These are phyloP conservation scores for Fusarium continuum DNA, from an alignment of 2,329 filamentous ascomycete species.

Conservation along the genomic window DNA sequence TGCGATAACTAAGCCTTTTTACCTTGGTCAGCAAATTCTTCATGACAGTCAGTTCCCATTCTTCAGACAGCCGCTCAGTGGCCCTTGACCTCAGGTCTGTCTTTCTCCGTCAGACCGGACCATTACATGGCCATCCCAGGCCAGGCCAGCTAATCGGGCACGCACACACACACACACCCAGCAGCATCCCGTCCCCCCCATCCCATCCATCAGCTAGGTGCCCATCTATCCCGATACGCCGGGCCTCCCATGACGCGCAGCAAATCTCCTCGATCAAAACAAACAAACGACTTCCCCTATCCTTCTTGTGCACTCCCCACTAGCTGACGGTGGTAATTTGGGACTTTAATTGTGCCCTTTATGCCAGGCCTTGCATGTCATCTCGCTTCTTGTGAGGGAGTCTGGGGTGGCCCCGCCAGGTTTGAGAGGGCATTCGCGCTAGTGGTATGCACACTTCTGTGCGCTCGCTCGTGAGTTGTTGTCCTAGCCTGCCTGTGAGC, in stretches of 20 bases:
- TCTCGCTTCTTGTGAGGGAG: slow-evolving; percentile 47
- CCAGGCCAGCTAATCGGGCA: slow-evolving; percentile 34
- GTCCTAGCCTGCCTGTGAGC: slow-evolving; percentile 13
- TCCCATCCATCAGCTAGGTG: slow-evolving; percentile 22
- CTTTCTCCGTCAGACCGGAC: slow-evolving; percentile 1
- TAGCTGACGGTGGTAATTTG: slow-evolving; percentile 43
- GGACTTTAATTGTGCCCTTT: slow-evolving; percentile 43
- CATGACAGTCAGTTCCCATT: slow-evolving; percentile 10
- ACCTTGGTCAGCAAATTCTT: slow-evolving; percentile 3
- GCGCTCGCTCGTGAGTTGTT: slow-evolving; percentile 18
- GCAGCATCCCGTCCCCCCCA: slow-evolving; percentile 19
- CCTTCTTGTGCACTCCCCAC: slow-evolving; percentile 38
- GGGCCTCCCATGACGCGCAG: slow-evolving; percentile 41
- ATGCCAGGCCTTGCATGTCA: slow-evolving; percentile 43
- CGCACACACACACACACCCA: slow-evolving; percentile 18
- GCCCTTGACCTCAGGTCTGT: slow-evolving; percentile 22
- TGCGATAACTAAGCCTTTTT: neutral
- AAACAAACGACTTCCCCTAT: slow-evolving; percentile 44
- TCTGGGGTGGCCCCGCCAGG: slow-evolving; percentile 40
- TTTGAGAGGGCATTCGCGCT: slow-evolving; percentile 28
- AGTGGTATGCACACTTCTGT: slow-evolving; percentile 16
- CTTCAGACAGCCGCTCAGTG: slow-evolving; percentile 22
- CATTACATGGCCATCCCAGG: neutral
- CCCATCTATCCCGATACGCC: slow-evolving; percentile 31
- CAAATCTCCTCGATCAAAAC: slow-evolving; percentile 45